Percentiles rank a stretch among this genome's conserved stretches.
These are phyloP conservation scores for Chlorophyllum brunneum DNA, from an alignment of 768 basidiomycete genomes.

Conservation along the genomic window DNA sequence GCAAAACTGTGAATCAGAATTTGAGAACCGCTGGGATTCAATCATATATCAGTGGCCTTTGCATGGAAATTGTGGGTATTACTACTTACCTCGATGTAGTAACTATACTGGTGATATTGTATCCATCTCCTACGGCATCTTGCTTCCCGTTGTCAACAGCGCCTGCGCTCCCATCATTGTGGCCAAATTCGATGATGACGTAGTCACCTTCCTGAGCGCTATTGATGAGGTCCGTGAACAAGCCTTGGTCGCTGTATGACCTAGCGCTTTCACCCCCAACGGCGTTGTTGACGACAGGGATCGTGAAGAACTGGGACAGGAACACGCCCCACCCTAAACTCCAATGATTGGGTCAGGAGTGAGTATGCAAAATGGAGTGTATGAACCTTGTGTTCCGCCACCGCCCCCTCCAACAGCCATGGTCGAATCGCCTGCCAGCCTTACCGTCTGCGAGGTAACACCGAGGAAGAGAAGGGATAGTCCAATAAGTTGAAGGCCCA, in stretches of 20 bases:
- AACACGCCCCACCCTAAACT: slow-evolving; percentile 42
- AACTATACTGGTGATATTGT: slow-evolving; percentile 31
- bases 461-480: neutral
- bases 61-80: neutral
- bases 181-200: slow-evolving; percentile 45
- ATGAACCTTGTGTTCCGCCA: slow-evolving; percentile 22
- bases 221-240: slow-evolving; percentile 38
- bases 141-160: slow-evolving; percentile 39
- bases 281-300: slow-evolving; percentile 43
- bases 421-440: slow-evolving; percentile 41
- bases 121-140: slow-evolving; percentile 37
- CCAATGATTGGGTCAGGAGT: neutral
- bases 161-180: slow-evolving; percentile 39
- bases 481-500: neutral
- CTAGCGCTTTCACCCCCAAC: slow-evolving; percentile 43
- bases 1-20: slow-evolving; percentile 42
- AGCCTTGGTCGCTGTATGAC: slow-evolving; percentile 44
- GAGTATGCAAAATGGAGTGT: neutral
- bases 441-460: slow-evolving; percentile 29
- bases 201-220: slow-evolving; percentile 36
- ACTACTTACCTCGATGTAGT: slow-evolving; percentile 29
- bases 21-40: slow-evolving; percentile 28
- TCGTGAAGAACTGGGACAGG: slow-evolving; percentile 34
- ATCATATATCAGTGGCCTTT: neutral
- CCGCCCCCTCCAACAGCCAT: slow-evolving; percentile 30